Evolutionary conservation across 1,284 basidiomycete genomes (phyloP).

Genomic region (Tremellales sp.): DNA sequence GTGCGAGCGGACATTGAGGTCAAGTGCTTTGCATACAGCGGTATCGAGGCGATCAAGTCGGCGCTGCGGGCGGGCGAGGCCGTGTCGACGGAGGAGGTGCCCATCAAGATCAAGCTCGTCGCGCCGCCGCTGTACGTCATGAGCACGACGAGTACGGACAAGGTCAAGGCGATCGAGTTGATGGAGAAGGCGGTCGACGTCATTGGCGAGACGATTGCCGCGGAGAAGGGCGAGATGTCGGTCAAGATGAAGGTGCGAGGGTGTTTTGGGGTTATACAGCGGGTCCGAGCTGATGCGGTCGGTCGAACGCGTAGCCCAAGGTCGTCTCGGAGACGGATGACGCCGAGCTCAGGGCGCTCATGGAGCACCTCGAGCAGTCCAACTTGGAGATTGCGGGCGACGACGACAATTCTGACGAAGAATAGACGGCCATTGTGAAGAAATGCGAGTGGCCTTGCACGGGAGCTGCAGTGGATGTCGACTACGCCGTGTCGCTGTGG

Average conservation of each 20-base stretch:
- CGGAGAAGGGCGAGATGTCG: constrained; percentile 76
- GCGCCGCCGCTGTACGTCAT: constrained; percentile 96
- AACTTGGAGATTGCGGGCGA: constrained; percentile 93
- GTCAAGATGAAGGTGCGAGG: constrained; percentile 97
- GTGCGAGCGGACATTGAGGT: constrained; percentile 96
- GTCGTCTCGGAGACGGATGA: constrained; percentile 96
- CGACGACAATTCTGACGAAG: constrained; percentile 55
- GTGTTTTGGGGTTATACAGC: constrained; percentile 2
- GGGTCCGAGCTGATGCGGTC: not conserved
- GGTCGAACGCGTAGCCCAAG: constrained; percentile 64
- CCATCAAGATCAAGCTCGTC: constrained; percentile 95
- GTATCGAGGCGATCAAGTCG: constrained; percentile 96
- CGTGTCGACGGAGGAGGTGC: constrained; percentile 82
- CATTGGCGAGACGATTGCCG: constrained; percentile 79
- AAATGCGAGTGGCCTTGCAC: too few species aligned
- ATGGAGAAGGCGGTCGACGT: constrained; percentile 90
- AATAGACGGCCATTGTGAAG: too few species aligned
- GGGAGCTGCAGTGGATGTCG: too few species aligned
- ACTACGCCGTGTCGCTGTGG: too few species aligned
- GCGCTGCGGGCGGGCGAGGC: constrained; percentile 84
- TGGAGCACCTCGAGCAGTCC: constrained; percentile 86
- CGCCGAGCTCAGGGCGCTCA: constrained; percentile 86
- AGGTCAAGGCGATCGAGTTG: constrained; percentile 86
- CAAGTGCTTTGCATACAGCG: constrained; percentile 92
- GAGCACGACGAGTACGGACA: constrained; percentile 94